Conservation (phyloP, 257 asterid species). For the Scutellaria baicalensis region DNA sequence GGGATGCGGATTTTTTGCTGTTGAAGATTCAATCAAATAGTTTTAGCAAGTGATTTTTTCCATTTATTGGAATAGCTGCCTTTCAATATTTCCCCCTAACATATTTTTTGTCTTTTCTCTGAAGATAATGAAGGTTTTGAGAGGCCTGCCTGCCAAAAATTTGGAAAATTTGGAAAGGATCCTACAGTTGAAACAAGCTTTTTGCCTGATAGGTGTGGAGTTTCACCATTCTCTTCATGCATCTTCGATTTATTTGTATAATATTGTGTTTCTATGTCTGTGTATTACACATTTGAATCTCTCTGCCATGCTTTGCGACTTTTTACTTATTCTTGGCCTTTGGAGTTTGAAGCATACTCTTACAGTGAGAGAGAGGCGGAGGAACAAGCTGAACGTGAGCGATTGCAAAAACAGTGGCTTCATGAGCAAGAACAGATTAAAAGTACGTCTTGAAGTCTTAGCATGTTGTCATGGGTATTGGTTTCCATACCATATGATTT, state of each 20-base stretch:
- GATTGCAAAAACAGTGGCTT: constrained; percentile 85
- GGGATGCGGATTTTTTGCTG: neutral
- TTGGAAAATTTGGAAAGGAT: constrained; percentile 88
- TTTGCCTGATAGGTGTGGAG: constrained; percentile 89
- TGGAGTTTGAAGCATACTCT: constrained; percentile 79
- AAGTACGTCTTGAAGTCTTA: constrained; percentile 34
- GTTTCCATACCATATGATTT: constrained; percentile 1
- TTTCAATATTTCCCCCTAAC: neutral
- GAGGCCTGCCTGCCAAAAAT: constrained; percentile 33
- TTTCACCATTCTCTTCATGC: constrained; percentile 14
- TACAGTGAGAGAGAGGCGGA: constrained; percentile 99
- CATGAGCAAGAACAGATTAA: constrained; percentile 87
- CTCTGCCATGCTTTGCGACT: constrained; percentile 11
- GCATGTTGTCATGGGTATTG: neutral
- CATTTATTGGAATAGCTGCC: neutral
- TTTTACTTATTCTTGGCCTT: constrained; percentile 50
- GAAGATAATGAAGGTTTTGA: constrained; percentile 49
- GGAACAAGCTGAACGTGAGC: constrained; percentile 98
- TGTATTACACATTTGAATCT: neutral
- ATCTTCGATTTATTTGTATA: neutral
- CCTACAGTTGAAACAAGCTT: constrained; percentile 98
- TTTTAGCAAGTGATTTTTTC: neutral
- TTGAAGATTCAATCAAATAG: neutral
- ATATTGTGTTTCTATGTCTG: neutral
- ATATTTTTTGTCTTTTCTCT: constrained; percentile 10